phyloP scores from a whole-genome alignment of 768 basidiomycete genomes.

The Suillus subaureus region DNA sequence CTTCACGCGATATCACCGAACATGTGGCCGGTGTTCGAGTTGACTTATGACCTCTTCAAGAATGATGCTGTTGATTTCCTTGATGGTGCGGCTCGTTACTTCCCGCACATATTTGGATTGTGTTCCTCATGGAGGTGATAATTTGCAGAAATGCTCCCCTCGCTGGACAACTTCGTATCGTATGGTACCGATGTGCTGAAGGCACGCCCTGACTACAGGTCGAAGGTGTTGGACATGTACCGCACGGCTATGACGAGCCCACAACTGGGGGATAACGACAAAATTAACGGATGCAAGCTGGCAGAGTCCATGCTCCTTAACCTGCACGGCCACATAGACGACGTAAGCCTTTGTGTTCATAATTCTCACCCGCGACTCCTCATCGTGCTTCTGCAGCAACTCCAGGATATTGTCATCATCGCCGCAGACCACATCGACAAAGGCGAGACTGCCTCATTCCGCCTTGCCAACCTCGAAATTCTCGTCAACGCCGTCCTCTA shows the following conservation, averaged over 20 bases:
- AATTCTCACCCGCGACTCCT: not conserved
- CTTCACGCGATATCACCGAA: constrained; percentile 70
- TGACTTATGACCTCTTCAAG: constrained; percentile 83
- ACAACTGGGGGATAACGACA: constrained; percentile 82
- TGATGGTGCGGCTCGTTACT: constrained; percentile 55
- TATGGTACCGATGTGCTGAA: constrained; percentile 80
- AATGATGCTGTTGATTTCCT: constrained; percentile 83
- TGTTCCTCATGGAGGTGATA: not conserved
- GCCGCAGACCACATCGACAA: constrained; percentile 61
- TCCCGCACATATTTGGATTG: not conserved
- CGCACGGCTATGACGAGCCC: constrained; percentile 67
- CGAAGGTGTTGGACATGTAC: constrained; percentile 84
- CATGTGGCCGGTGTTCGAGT: constrained; percentile 89
- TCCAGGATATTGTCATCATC: constrained; percentile 66
- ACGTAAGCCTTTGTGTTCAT: constrained; percentile 48
- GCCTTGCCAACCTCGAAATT: constrained; percentile 80
- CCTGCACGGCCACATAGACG: constrained; percentile 74
- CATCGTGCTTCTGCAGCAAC: constrained; percentile 41
- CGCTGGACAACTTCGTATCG: constrained; percentile 86
- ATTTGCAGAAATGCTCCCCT: constrained; percentile 81
- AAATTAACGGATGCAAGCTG: constrained; percentile 82
- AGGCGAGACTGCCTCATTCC: constrained; percentile 63
- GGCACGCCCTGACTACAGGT: constrained; percentile 69
- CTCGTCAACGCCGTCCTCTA: constrained; percentile 83
- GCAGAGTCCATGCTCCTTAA: constrained; percentile 83